Conservation (phyloP, 768 basidiomycete species). For the Leccinum obscurum region DNA sequence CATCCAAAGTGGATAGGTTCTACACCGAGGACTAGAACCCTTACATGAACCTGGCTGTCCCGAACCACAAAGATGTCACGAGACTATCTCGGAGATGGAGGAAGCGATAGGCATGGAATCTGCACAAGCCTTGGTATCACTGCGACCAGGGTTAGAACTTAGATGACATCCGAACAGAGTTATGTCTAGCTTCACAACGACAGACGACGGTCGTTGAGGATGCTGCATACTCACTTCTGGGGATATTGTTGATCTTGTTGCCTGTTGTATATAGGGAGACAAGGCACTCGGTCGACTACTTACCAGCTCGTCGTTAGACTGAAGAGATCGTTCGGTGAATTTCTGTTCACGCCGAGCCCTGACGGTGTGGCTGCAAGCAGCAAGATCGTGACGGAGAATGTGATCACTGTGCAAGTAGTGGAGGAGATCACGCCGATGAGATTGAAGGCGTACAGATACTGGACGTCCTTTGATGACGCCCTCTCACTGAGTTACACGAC, state of each 20-base stretch:
- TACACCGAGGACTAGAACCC: conserved; percentile 3
- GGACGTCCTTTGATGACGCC: conserved; percentile 3
- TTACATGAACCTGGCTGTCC: background rate
- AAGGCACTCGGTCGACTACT: conserved; percentile 7
- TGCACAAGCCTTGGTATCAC: background rate
- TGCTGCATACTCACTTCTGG: conserved; percentile 9
- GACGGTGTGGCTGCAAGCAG: background rate
- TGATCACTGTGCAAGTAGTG: background rate
- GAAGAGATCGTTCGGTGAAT: background rate
- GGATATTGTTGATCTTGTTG: conserved; percentile 5
- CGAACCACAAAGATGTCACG: conserved; percentile 8
- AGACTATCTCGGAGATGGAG: conserved; percentile 10
- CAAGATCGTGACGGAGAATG: background rate
- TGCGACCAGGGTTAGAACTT: background rate
- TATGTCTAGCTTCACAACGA: conserved; percentile 1
- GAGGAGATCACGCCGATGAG: background rate
- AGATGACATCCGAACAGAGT: conserved; percentile 1
- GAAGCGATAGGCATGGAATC: background rate
- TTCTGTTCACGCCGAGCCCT: background rate
- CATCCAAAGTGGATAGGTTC: conserved; percentile 8
- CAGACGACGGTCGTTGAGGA: conserved; percentile 8
- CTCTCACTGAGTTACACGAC: background rate
- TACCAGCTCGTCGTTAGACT: background rate
- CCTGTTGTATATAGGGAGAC: conserved; percentile 9
- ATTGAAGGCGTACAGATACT: background rate